Base-by-base conservation (phyloP, 2,329 filamentous ascomycete genomes). In the Cordyceps farinosa region DNA sequence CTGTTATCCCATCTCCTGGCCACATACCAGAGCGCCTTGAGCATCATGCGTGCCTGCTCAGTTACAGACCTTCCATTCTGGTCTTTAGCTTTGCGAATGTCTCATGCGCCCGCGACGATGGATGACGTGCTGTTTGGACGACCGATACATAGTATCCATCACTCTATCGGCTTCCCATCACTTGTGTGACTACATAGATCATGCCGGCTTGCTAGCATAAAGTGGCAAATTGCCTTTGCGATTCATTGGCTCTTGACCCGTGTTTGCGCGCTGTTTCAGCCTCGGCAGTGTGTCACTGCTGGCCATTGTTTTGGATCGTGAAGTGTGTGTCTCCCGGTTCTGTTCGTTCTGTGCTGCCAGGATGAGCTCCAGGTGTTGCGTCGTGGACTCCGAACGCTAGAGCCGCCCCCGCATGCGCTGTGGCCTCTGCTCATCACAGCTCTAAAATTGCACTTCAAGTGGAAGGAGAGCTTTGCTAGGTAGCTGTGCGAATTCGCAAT, bases 201-300 rank as follows among this genome's bases (percentile, higher is more conserved):
- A 57, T 27, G 29, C n/a, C 27, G 5, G 1, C 27, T 27, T 13
- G 54, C 29, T 13, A 32, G 40, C n/a, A 22, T 36, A 47, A 32
- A 17, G 55, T 29, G 40, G 38, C 17, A 34, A 58, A 27, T 17
- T 11, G 5, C 5, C 13, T 3, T 27, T 38, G 11, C 27, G 54
- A 45, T 45, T 38, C n/a, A 48, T 58, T 34, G 30, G n/a, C 34
- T 30, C 27, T 47, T 40, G 5, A 17, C 22, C 15, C 34, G 32
- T 40, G 55, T 58, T 58, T 58, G 44, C 29, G 34, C 22, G 34
- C 15, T n/a, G 55, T 58, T 58, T 58, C 55, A 58, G 55, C 55
- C 55, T 38, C 22, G 22, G 32, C 44, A 29, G 32, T 38, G 29
- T 45, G 40, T 47, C 17, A 40, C 40, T n/a, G 36, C 40, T 40